Base-by-base conservation (phyloP, 345 rosid genomes). In the Alliaria petiolata region DNA sequence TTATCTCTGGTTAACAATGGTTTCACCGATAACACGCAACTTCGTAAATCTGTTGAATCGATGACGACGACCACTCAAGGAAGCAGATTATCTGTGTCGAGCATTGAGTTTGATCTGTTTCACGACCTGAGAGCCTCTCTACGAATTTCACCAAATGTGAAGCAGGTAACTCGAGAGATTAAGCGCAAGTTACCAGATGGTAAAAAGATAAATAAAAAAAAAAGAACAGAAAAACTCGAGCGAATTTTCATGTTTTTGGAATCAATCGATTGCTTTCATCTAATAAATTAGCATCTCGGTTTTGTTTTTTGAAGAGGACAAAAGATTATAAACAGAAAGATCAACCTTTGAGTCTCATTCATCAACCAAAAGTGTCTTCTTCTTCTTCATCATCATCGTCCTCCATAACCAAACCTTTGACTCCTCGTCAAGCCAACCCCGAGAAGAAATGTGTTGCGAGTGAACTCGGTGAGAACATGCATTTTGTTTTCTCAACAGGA, bases 21-120 rank as follows among this genome's bases (percentile, higher is more conserved):
- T 44, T 68, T 62, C 70, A 62, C 15, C 9, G 54, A 4, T 35
- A 52, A 44, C 33, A 54, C 63, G 35, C 44, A 36, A 26, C 58
- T 47, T 52, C 56, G 42, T 6, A 68, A 26, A 28, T 54, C 74
- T 28, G 26, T 36, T 62, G 75, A 68, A 54, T 67, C 78, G n/a
- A 57, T 28, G 64, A 42, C 52, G 1, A 44, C 43, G 1, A 28
- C 59, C 16, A 67, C 52, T 62, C 52, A 62, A 62, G 64, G 70
- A 26, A 69, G 70, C 50, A 62, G 65, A 46, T 54, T 44, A 4
- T 69, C 70, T 35, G 65, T 69, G 4, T 4, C 70, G 30, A 76
- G 75, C 53, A 69, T 76, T 38, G 79, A 76, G 22, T 54, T 39
- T 30, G 79, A 76, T 69, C 62, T 76, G 25, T 76, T 75, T 20